Percentiles rank a stretch among this genome's conserved stretches.
These are phyloP conservation scores for Penicillium sp. DNA, from an alignment of 2,329 filamentous ascomycete genomes.

Conservation along the genomic window DNA sequence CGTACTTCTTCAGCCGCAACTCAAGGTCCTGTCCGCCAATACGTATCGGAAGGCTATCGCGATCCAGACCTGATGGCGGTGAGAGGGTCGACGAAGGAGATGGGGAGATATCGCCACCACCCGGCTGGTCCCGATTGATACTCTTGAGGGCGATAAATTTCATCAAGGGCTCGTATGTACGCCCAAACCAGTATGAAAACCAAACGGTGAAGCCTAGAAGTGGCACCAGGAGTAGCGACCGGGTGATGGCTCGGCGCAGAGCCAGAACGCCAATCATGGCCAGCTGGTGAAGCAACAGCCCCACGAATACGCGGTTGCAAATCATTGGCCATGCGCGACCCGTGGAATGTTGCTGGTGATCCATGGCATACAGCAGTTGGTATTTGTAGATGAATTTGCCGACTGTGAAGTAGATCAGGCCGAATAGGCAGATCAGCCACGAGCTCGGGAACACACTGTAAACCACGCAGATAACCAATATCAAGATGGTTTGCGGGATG, in stretches of 20 bases:
- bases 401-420: conserved; percentile 60
- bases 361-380: conserved; percentile 96
- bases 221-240: conserved; percentile 71
- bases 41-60: conserved; percentile 44
- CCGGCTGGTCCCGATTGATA: conserved; percentile 65
- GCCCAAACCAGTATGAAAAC: conserved; percentile 80
- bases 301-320: conserved; percentile 84
- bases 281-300: conserved; percentile 82
- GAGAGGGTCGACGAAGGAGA: conserved; percentile 41
- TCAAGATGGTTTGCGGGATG: conserved; percentile 83
- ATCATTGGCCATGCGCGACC: conserved; percentile 96
- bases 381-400: conserved; percentile 59
- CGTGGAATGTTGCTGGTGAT: conserved; percentile 70
- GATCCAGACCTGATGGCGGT: conserved; percentile 45
- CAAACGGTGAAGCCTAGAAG: conserved; percentile 78
- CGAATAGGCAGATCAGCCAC: conserved; percentile 77
- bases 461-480: conserved; percentile 93
- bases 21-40: conserved; percentile 44
- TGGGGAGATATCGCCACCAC: conserved; percentile 37
- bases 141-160: conserved; percentile 89
- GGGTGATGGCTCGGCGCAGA: conserved; percentile 68
- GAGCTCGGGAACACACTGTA: conserved; percentile 84
- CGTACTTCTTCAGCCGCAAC: conserved; percentile 46
- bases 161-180: conserved; percentile 83
- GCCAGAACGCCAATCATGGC: conserved; percentile 87